Base-by-base conservation (phyloP, 2,329 filamentous ascomycete species). In the Emergomyces pasteurianus region DNA sequence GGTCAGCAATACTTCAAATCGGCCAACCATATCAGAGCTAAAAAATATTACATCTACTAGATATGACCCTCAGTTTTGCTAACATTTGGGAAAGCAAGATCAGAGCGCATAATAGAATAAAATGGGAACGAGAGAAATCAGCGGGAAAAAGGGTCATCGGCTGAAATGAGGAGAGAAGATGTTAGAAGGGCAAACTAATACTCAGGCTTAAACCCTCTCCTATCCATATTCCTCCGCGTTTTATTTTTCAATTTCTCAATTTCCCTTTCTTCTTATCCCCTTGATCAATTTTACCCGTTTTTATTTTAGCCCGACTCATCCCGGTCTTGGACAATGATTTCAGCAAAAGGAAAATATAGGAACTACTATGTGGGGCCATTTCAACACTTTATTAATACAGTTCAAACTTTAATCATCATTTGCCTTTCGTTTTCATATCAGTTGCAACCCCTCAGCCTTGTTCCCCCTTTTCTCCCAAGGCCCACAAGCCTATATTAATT, bases 301-400 rank as follows among this genome's bases (percentile, higher is more conserved):
- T 61, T 58, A 52, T 47, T n/a, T 60, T 53, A 59, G 43, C 61
- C 62, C 65, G 59, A 61, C 65, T 64, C 60, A 65, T 9, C 14
- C 49, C 46, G 42, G 47, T 54, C 46, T 28, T 14, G 57, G 47
- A 59, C 57, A 31, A 42, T 28, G 21, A 28, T 40, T 21, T 40
- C 2, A 21, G 9, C 2, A 31, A 36, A 31, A 21, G 21, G 8
- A 34, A 53, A 28, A 42, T 16, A 31, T 31, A 21, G 43, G 21
- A 47, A 47, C 3, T 40, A 46, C 7, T 49, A 31, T 7, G 31
- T 3, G 34, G 47, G 47, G 47, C 47, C 47, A 50, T 28, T 16
- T 36, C 3, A 26, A 56, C 1, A 9, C 2, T 55, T 23, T 3
- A 10, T 40, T 43, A 21, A 42, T 56, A 7, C 14, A 53, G n/a